phyloP scores from a whole-genome alignment of 176 grass and related monocot species.

The Chrysopogon serrulatus region DNA sequence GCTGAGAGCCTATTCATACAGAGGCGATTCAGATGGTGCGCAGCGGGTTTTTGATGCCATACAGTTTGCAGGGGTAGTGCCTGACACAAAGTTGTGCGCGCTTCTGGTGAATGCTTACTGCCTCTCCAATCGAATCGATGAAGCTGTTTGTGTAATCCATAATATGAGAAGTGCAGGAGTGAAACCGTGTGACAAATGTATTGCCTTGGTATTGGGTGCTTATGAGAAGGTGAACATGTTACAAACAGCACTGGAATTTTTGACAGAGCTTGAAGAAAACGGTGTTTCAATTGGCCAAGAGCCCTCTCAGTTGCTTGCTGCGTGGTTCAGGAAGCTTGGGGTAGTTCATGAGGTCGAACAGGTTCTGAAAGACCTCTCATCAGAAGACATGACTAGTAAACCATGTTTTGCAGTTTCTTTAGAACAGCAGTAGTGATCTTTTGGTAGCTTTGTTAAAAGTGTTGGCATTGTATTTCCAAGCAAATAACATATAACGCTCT shows the following conservation, averaged over 20 bases:
- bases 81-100: constrained; percentile 60
- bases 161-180: constrained; percentile 63
- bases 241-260: constrained; percentile 63
- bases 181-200: constrained; percentile 56
- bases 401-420: not conserved
- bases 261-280: constrained; percentile 68
- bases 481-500: not conserved
- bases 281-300: constrained; percentile 44
- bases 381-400: not conserved
- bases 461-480: not conserved
- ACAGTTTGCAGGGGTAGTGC: constrained; percentile 67
- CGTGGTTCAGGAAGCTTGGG: constrained; percentile 66
- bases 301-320: constrained; percentile 50
- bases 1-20: constrained; percentile 74
- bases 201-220: constrained; percentile 44
- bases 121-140: constrained; percentile 19
- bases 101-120: constrained; percentile 87
- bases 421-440: not conserved
- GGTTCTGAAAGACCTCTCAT: constrained; percentile 39
- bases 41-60: constrained; percentile 67
- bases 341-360: constrained; percentile 66
- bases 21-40: constrained; percentile 56
- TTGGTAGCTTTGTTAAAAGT: not conserved
- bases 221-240: constrained; percentile 53
- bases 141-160: constrained; percentile 46